Evolutionary conservation across 768 basidiomycete genomes (phyloP).

Genomic region (Amylocystis lapponica): DNA sequence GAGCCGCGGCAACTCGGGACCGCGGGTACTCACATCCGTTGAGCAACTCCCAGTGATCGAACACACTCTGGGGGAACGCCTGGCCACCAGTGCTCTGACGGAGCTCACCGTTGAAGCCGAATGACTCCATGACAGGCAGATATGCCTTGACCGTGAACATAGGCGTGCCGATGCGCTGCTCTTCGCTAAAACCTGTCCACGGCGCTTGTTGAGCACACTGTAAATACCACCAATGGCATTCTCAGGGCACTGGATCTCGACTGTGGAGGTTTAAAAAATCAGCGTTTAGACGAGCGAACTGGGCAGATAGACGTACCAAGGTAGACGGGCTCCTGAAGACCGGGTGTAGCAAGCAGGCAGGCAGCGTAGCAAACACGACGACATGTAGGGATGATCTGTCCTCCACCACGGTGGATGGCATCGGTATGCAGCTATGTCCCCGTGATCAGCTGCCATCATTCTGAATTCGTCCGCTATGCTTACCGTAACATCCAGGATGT

Average conservation of each 20-base stretch:
- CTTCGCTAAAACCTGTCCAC: constrained; percentile 97
- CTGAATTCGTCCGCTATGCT: constrained; percentile 20
- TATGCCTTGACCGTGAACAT: constrained; percentile 99
- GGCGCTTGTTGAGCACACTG: constrained; percentile 88
- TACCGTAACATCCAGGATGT: constrained; percentile 93
- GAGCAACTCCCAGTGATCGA: constrained; percentile 92
- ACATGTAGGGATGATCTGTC: constrained; percentile 95
- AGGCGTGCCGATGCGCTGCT: constrained; percentile 94
- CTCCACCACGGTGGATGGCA: constrained; percentile 99
- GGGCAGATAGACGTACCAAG: constrained; percentile 47
- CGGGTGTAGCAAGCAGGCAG: constrained; percentile 83
- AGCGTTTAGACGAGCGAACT: constrained; percentile 1
- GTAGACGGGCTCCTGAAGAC: constrained; percentile 95
- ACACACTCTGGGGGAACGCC: constrained; percentile 95
- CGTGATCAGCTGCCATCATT: constrained; percentile 5
- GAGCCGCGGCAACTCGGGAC: not conserved
- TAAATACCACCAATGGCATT: constrained; percentile 98
- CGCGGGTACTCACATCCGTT: constrained; percentile 54
- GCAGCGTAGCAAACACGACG: constrained; percentile 97
- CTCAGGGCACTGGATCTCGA: constrained; percentile 98
- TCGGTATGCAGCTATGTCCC: constrained; percentile 91
- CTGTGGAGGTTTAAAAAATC: constrained; percentile 33
- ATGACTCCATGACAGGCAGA: constrained; percentile 86
- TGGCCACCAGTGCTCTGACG: constrained; percentile 91
- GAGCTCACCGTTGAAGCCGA: constrained; percentile 97